These are phyloP conservation scores for Hibiscus syriacus DNA, from an alignment of 345 rosid species.

Conservation along the genomic window DNA sequence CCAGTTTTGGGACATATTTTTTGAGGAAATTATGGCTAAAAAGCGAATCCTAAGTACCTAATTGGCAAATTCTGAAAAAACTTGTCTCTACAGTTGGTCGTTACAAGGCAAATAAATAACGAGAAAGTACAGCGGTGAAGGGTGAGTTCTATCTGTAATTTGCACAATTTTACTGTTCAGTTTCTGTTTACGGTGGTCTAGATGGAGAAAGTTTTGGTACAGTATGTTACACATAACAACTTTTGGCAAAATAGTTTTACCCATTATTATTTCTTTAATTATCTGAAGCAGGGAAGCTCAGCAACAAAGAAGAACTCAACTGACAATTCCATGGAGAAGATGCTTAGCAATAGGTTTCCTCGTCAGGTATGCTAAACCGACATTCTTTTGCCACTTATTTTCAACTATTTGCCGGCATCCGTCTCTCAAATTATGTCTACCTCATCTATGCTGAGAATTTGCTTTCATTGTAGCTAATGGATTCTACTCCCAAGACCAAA, in stretches of 20 bases:
- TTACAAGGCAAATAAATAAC: no score
- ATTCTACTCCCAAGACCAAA: slow-evolving; percentile 60
- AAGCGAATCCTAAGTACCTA: no score
- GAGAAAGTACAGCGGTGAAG: no score
- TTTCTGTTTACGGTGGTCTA: neutral
- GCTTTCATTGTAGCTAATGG: slow-evolving; percentile 54
- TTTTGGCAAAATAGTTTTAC: neutral
- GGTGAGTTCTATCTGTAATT: neutral
- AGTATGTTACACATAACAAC: no score
- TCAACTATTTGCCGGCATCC: neutral
- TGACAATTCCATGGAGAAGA: slow-evolving; percentile 45
- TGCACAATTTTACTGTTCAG: neutral
- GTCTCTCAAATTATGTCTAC: slow-evolving; percentile 5
- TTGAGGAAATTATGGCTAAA: no score
- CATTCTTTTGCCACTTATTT: neutral
- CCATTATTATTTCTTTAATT: slow-evolving; percentile 13
- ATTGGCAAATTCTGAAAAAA: no score
- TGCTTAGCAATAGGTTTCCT: slow-evolving; percentile 75
- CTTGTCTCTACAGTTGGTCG: no score
- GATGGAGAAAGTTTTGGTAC: neutral
- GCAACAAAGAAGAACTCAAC: slow-evolving; percentile 24
- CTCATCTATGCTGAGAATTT: slow-evolving; percentile 4
- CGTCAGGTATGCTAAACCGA: slow-evolving; percentile 51
- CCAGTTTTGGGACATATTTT: no score
- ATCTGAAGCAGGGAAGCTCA: slow-evolving; percentile 37